phyloP scores from a whole-genome alignment of 371 early-diverging fungal genomes.

The Syncephalis plumigaleata region DNA sequence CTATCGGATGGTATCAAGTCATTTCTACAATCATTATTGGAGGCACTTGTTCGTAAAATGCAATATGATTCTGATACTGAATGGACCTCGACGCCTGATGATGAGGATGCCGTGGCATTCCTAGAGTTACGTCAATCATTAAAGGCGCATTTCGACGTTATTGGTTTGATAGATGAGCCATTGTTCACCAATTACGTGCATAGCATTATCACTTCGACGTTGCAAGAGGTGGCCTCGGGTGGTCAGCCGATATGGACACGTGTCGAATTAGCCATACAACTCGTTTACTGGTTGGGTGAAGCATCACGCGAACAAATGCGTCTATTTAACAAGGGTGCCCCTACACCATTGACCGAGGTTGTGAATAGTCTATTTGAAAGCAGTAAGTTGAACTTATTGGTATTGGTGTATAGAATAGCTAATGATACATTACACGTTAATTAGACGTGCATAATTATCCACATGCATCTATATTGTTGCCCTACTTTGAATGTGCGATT shows the following conservation, averaged over 20 bases:
- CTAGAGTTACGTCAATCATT: constrained; percentile 54
- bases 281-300: constrained; percentile 61
- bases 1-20: constrained; percentile 8
- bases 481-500: constrained; percentile 58
- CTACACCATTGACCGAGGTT: constrained; percentile 53
- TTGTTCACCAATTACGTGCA: constrained; percentile 35
- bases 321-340: constrained; percentile 23
- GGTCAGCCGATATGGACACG: constrained; percentile 52
- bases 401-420: neutral
- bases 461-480: constrained; percentile 56
- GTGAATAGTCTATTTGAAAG: constrained; percentile 49
- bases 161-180: constrained; percentile 41
- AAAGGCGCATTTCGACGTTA: constrained; percentile 50
- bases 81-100: constrained; percentile 57
- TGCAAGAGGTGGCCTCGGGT: constrained; percentile 26
- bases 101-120: constrained; percentile 60
- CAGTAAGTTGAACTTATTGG: constrained; percentile 13
- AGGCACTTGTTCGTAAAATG: constrained; percentile 64
- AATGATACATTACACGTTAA: neutral
- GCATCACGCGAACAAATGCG: constrained; percentile 37
- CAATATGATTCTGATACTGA: constrained; percentile 74
- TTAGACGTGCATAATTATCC: constrained; percentile 57
- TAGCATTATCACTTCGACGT: constrained; percentile 33
- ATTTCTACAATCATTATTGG: constrained; percentile 29
- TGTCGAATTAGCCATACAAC: constrained; percentile 61